Evolutionary conservation across 2,329 filamentous ascomycete species (phyloP), one percentile per base, ranked within the genome.

Genomic region (Cladosporium sp.): DNA sequence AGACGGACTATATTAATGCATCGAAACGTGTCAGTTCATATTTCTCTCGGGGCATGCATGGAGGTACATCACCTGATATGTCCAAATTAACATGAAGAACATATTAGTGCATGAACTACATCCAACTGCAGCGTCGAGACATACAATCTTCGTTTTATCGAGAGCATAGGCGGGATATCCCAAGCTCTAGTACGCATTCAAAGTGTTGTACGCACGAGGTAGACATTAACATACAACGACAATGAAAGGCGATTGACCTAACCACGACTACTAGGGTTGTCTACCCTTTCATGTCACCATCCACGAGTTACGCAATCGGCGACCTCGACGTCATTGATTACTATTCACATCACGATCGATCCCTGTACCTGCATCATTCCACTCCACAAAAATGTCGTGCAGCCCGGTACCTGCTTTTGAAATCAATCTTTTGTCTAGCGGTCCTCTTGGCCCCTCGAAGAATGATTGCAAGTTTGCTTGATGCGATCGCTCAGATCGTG

Each of bases 341-440:
- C 52, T 33, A 55, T 55, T 55, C 52, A 55, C 52, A 55, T n/a
- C 28, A 29, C 52, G 14, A 14, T 18, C 5, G n/a, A 55, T 55
- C 52, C 52, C 52, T 14, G 52, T 55, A n/a, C 29, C 29, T 55
- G 52, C 52, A 55, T 55, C 52, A 55, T 33, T 11, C 5, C 18
- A 10, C 52, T 55, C 52, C 52, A 55, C 52, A 31, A 33, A 33
- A 55, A 55, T 33, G 52, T 55, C 52, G 52, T 33, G 28, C 52
- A 55, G 33, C 12, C 18, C 3, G 14, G 52, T 55, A 55, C 52
- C 52, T 55, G 52, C 28, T 29, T 52, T 33, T 10, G 14, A 33
- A 10, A 23, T 11, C 21, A 21, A 12, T 11, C 11, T 3, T n/a
- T 40, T 21, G 12, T n/a, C 21, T 46, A 8, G 40, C 21, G n/a